phyloP scores from a whole-genome alignment of 1,139 yeast genomes.

The Lodderomyces beijingensis region DNA sequence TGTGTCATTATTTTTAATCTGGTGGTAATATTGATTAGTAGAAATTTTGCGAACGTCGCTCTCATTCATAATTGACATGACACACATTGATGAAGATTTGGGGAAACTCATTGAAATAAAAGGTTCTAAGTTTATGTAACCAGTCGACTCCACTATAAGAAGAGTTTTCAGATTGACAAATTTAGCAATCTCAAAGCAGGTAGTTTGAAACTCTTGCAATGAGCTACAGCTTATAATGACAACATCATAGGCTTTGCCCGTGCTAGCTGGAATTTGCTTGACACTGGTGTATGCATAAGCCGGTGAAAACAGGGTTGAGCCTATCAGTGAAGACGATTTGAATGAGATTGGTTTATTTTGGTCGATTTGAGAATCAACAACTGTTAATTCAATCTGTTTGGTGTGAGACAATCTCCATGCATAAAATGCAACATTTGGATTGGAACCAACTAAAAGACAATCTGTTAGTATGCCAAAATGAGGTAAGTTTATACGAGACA shows the following conservation, averaged over 20 bases:
- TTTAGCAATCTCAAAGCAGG: constrained; percentile 25
- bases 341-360: constrained; percentile 15
- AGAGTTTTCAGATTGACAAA: constrained; percentile 35
- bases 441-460: constrained; percentile 33
- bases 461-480: constrained; percentile 15
- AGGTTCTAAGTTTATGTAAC: constrained; percentile 68
- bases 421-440: constrained; percentile 48
- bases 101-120: constrained; percentile 44
- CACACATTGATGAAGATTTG: constrained; percentile 25
- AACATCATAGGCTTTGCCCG: constrained; percentile 32
- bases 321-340: constrained; percentile 19
- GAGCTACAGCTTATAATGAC: constrained; percentile 33
- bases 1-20: constrained; percentile 28
- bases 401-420: constrained; percentile 46
- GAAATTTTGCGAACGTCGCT: constrained; percentile 49
- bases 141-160: constrained; percentile 63
- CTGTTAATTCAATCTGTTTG: constrained; percentile 29
- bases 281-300: constrained; percentile 16
- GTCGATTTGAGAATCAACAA: constrained; percentile 24
- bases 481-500: too few species aligned
- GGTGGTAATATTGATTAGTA: constrained; percentile 23
- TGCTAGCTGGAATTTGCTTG: constrained; percentile 16
- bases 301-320: constrained; percentile 19
- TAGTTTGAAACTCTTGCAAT: constrained; percentile 40
- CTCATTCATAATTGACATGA: constrained; percentile 61